Evolutionary conservation across 345 rosid genomes (phyloP).

Genomic region (Pseudoturritis turrita): DNA sequence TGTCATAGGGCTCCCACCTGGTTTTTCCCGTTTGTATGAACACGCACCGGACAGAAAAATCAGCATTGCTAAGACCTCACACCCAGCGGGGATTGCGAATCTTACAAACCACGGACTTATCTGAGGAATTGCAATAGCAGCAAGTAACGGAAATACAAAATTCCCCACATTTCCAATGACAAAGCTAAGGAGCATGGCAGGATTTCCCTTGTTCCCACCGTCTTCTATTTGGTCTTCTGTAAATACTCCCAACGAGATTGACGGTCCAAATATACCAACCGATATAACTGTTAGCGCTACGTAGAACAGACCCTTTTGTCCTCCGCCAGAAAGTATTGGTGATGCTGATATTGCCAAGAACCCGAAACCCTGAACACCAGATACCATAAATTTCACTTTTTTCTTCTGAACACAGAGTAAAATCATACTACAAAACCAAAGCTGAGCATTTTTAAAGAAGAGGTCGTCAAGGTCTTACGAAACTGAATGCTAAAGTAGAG

Average conservation of each 20-base stretch:
- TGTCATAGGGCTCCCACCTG: conserved; percentile 36
- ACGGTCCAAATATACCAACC: conserved; percentile 28
- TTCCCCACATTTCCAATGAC: conserved; percentile 29
- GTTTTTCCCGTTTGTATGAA: conserved; percentile 6
- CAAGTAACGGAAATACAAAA: conserved; percentile 19
- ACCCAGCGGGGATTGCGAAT: conserved; percentile 37
- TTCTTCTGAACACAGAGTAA: background rate
- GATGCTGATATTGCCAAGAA: conserved; percentile 30
- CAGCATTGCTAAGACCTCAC: conserved; percentile 31
- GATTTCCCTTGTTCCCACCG: conserved; percentile 12
- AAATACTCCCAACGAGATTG: conserved; percentile 28
- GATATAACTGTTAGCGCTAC: conserved; percentile 15
- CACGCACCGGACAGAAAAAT: conserved; percentile 29
- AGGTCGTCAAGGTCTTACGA: background rate
- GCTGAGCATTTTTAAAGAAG: too few relatives aligned
- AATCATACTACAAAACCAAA: background rate
- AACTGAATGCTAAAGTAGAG: conserved; percentile 23
- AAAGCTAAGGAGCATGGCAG: conserved; percentile 20
- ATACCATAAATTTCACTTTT: background rate
- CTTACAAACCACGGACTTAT: conserved; percentile 35
- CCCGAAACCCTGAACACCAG: conserved; percentile 23
- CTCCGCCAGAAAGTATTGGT: conserved; percentile 2
- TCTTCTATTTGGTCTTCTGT: conserved; percentile 26
- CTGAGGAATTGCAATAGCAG: conserved; percentile 25
- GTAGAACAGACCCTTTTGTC: conserved; percentile 12